Conservation (phyloP, 768 basidiomycete genomes). For the Termitomyces sp. region DNA sequence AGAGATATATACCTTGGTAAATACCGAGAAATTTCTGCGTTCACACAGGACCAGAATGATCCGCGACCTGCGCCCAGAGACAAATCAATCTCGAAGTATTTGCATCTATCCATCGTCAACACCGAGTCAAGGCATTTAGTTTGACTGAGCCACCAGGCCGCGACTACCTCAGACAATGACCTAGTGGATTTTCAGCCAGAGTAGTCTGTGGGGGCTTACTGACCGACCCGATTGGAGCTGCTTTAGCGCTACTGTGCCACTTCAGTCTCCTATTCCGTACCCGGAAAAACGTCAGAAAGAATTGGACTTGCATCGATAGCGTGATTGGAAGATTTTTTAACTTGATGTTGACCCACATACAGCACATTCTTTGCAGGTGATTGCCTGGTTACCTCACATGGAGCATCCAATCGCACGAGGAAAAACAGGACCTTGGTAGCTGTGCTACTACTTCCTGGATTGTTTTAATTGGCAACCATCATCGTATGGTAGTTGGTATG, state of each 20-base stretch:
- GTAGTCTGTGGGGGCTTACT: not conserved
- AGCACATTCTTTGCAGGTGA: no score
- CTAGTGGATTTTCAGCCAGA: not conserved
- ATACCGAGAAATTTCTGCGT: slow-evolving; percentile 1
- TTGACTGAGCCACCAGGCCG: not conserved
- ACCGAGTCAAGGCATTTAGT: not conserved
- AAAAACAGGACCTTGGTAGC: not conserved
- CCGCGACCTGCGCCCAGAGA: not conserved
- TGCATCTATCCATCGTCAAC: not conserved
- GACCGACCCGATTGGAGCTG: not conserved
- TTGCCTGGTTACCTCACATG: not conserved
- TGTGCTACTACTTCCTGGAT: no score
- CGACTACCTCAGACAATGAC: not conserved
- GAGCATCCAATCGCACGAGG: not conserved
- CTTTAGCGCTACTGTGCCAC: not conserved
- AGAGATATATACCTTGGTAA: not conserved
- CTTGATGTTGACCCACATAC: not conserved
- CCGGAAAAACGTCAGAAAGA: not conserved
- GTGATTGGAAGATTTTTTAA: not conserved
- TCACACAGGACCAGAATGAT: slow-evolving; percentile 3
- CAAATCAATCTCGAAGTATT: slow-evolving; percentile 1
- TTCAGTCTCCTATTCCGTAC: not conserved
- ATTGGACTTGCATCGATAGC: not conserved
- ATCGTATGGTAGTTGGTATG: not conserved
- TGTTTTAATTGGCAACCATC: not conserved